phyloP scores from a whole-genome alignment of 2,329 filamentous ascomycete genomes.

The Sphaerulina vaccinii region DNA sequence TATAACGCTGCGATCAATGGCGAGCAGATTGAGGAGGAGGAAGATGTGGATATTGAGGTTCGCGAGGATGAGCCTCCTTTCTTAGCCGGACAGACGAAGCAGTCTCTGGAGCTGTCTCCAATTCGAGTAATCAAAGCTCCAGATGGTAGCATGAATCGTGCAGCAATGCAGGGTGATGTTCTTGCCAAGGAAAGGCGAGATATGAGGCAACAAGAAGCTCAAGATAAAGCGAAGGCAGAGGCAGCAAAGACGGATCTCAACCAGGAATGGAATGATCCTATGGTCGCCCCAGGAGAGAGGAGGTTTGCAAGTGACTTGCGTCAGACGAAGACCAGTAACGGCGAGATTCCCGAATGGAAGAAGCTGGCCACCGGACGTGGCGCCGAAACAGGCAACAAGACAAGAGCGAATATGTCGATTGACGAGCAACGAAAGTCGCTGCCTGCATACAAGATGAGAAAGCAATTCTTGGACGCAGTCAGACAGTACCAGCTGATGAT shows the following conservation, averaged over 20 bases:
- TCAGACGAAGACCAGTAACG: slow-evolving; percentile 62
- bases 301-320: slow-evolving; percentile 88
- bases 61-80: slow-evolving; percentile 96
- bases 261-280: slow-evolving; percentile 94
- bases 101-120: slow-evolving; percentile 89
- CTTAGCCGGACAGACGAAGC: slow-evolving; percentile 91
- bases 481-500: slow-evolving; percentile 86
- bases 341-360: slow-evolving; percentile 89
- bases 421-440: slow-evolving; percentile 90
- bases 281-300: slow-evolving; percentile 79
- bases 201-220: slow-evolving; percentile 80
- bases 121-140: slow-evolving; percentile 97
- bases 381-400: slow-evolving; percentile 73
- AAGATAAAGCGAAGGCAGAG: slow-evolving; percentile 73
- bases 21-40: slow-evolving; percentile 87
- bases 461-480: slow-evolving; percentile 83
- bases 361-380: slow-evolving; percentile 71
- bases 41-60: slow-evolving; percentile 96
- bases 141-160: slow-evolving; percentile 94
- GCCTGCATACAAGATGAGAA: slow-evolving; percentile 85
- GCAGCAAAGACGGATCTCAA: slow-evolving; percentile 76
- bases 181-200: slow-evolving; percentile 89
- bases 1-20: slow-evolving; percentile 85
- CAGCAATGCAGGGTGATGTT: slow-evolving; percentile 88
- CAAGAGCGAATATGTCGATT: slow-evolving; percentile 85